phyloP scores from a whole-genome alignment of 169 alveolate genomes.

The Theileria parva region DNA sequence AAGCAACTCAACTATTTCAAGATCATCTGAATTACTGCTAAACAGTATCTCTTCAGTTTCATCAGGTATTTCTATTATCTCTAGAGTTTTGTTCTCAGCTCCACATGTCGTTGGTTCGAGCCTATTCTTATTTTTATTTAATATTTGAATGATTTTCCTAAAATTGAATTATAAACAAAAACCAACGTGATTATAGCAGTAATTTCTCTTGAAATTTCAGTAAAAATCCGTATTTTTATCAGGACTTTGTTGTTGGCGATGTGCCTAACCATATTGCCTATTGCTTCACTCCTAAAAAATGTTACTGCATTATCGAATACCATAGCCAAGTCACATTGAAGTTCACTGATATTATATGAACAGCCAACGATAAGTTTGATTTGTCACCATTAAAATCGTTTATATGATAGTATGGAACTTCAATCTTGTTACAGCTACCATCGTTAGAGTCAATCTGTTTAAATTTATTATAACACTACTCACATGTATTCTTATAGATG shows the following conservation, averaged over 20 bases:
- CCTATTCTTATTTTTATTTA: neutral
- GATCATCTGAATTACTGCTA: neutral
- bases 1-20: neutral
- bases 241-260: neutral
- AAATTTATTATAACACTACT: neutral
- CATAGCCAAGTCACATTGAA: neutral
- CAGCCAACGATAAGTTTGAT: neutral
- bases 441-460: conserved; percentile 7
- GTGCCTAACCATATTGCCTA: neutral
- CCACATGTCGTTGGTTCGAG: neutral
- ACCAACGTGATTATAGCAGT: neutral
- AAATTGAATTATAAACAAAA: neutral
- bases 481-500: conserved; percentile 38
- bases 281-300: conserved; percentile 1
- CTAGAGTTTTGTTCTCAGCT: neutral
- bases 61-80: neutral
- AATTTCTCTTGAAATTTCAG: conserved; percentile 10
- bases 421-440: conserved; percentile 27
- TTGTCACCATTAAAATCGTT: neutral
- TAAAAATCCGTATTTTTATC: neutral
- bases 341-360: neutral
- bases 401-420: conserved; percentile 37
- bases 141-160: neutral
- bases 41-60: neutral
- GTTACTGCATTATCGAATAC: neutral